Percentiles rank a stretch among this genome's conserved stretches.
phyloP scores from a whole-genome alignment of 2,329 filamentous ascomycete genomes.

The Ceratocystis huliohia region DNA sequence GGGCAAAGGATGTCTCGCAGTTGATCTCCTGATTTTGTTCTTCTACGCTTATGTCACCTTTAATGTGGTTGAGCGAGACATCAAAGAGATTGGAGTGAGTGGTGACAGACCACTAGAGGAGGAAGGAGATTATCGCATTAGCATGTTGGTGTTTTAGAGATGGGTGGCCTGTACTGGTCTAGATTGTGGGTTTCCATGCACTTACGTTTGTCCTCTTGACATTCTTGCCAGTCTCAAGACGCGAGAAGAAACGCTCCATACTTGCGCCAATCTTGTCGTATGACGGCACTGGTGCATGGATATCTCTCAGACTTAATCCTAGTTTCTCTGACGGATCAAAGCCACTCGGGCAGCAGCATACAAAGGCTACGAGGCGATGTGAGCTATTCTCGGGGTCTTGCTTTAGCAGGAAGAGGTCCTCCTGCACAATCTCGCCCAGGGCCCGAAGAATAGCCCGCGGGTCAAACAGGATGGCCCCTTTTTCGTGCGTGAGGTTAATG shows the following conservation, averaged over 20 bases:
- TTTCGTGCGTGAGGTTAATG: slow-evolving; percentile 9
- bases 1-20: slow-evolving; percentile 30
- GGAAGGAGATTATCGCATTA: neutral
- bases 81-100: slow-evolving; percentile 34
- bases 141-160: neutral
- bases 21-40: slow-evolving; percentile 30
- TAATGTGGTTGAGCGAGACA: slow-evolving; percentile 30
- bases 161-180: too few species aligned
- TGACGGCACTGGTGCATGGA: slow-evolving; percentile 41
- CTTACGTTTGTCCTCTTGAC: slow-evolving; percentile 40
- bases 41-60: slow-evolving; percentile 27
- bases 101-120: slow-evolving; percentile 37
- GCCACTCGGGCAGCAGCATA: slow-evolving; percentile 41
- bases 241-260: slow-evolving; percentile 43
- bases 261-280: slow-evolving; percentile 43
- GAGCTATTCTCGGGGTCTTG: slow-evolving; percentile 26
- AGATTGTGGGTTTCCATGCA: neutral
- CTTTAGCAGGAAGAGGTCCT: slow-evolving; percentile 41
- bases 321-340: slow-evolving; percentile 41
- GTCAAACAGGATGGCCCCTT: slow-evolving; percentile 22
- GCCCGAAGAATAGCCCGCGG: slow-evolving; percentile 29
- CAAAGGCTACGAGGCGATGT: slow-evolving; percentile 36
- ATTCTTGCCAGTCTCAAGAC: slow-evolving; percentile 36
- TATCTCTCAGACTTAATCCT: slow-evolving; percentile 35
- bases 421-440: slow-evolving; percentile 41